phyloP scores from a whole-genome alignment of 2,329 filamentous ascomycete species.

The Whalleya microplaca region DNA sequence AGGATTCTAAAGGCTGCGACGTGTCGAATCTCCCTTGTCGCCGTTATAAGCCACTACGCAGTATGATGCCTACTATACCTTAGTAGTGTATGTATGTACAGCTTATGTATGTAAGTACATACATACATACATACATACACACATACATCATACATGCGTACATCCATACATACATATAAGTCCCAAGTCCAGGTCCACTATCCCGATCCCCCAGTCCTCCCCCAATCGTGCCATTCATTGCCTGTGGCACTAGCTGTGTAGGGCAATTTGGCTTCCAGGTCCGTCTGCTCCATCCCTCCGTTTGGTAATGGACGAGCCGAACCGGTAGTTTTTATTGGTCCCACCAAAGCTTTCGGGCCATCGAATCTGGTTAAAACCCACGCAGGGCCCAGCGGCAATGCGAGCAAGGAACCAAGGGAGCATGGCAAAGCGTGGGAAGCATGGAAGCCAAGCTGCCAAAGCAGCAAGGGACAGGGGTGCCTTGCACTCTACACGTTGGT shows the following conservation, averaged over 20 bases:
- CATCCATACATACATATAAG: too few species aligned
- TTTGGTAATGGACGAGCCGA: slow-evolving; percentile 30
- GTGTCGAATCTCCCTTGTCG: background rate
- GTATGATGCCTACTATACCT: too few species aligned
- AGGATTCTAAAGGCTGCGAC: slow-evolving; percentile 23
- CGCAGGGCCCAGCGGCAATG: slow-evolving; percentile 32
- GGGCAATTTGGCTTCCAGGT: slow-evolving; percentile 23
- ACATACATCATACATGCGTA: too few species aligned
- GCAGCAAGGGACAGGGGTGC: slow-evolving; percentile 24
- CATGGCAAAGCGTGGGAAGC: slow-evolving; percentile 24
- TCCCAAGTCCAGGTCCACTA: background rate
- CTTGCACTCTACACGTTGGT: slow-evolving; percentile 4
- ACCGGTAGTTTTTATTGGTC: slow-evolving; percentile 31
- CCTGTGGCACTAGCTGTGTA: slow-evolving; percentile 18
- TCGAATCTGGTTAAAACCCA: slow-evolving; percentile 30
- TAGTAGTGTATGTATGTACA: background rate
- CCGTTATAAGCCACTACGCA: background rate
- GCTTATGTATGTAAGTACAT: background rate
- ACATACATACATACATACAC: too few species aligned
- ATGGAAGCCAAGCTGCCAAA: slow-evolving; percentile 24
- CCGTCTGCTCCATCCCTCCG: slow-evolving; percentile 27
- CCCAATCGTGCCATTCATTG: slow-evolving; percentile 8
- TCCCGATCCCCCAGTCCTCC: slow-evolving; percentile 17
- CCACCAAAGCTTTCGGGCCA: slow-evolving; percentile 23
- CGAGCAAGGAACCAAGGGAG: slow-evolving; percentile 27